phyloP scores from a whole-genome alignment of 352 stramenopile genomes.

The Detonula confervacea region DNA sequence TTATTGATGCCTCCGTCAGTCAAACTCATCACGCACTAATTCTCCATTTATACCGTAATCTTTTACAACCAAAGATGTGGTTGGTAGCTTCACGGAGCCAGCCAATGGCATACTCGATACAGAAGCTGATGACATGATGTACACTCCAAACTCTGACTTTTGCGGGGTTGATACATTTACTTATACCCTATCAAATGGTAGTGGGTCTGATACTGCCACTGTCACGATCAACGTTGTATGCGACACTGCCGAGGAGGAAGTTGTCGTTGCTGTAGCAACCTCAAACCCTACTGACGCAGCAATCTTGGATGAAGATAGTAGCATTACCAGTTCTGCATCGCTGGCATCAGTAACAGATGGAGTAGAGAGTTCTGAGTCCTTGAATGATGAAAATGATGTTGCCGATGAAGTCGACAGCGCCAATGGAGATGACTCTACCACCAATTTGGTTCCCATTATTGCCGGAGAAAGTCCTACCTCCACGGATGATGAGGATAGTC shows the following conservation, averaged over 20 bases:
- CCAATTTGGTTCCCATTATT: too few species aligned
- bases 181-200: slow-evolving; percentile 29
- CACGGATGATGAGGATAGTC: too few species aligned
- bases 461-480: too few species aligned
- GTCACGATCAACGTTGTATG: slow-evolving; percentile 32
- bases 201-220: slow-evolving; percentile 31
- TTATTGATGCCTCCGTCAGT: too few species aligned
- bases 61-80: neutral
- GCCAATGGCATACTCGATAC: slow-evolving; percentile 21
- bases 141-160: slow-evolving; percentile 30
- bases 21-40: neutral
- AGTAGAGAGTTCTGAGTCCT: too few species aligned
- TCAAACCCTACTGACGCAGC: too few species aligned
- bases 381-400: too few species aligned
- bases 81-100: slow-evolving; percentile 15
- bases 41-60: neutral
- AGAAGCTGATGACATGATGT: slow-evolving; percentile 19
- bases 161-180: slow-evolving; percentile 40
- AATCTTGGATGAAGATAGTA: too few species aligned
- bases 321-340: too few species aligned
- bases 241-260: neutral
- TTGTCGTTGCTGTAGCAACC: neutral
- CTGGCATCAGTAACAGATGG: too few species aligned
- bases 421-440: too few species aligned
- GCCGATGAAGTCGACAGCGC: too few species aligned